Conservation (phyloP, 768 basidiomycete species). For the Cytidiella melzeri region DNA sequence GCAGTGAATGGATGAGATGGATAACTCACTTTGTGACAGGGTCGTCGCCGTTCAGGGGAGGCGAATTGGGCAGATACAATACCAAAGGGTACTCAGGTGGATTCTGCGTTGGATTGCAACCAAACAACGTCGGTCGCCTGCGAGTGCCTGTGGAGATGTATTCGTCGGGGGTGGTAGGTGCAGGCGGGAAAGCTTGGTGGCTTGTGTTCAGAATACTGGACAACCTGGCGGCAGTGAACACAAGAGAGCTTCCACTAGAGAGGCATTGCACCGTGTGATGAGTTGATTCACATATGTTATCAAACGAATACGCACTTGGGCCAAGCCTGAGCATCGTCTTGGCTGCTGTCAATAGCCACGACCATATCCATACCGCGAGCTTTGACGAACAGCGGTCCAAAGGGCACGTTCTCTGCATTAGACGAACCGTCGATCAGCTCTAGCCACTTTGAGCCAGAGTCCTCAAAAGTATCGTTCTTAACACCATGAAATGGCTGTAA, state of each 20-base stretch:
- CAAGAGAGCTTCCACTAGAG: background rate
- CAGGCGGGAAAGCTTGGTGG: background rate
- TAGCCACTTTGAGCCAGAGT: slow-evolving; percentile 45
- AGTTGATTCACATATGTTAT: no score
- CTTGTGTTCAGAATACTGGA: background rate
- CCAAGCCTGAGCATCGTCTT: background rate
- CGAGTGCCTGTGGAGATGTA: background rate
- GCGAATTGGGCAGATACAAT: slow-evolving; percentile 73
- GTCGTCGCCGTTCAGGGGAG: slow-evolving; percentile 53
- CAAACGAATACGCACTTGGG: background rate
- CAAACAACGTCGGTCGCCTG: background rate
- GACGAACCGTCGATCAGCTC: slow-evolving; percentile 68
- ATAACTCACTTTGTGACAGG: slow-evolving; percentile 58
- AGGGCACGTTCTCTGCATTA: slow-evolving; percentile 65
- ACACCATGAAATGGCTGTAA: slow-evolving; percentile 46
- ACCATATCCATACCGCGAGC: slow-evolving; percentile 67
- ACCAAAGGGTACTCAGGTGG: slow-evolving; percentile 60
- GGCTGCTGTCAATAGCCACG: slow-evolving; percentile 52
- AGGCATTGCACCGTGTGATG: no score
- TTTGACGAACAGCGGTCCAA: slow-evolving; percentile 65
- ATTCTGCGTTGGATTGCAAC: slow-evolving; percentile 29
- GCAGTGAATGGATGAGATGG: background rate
- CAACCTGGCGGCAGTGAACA: background rate
- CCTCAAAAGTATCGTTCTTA: slow-evolving; percentile 42
- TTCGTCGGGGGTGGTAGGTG: background rate